phyloP scores from a whole-genome alignment of 2,329 filamentous ascomycete genomes.

The Sclerotinia trifoliorum region DNA sequence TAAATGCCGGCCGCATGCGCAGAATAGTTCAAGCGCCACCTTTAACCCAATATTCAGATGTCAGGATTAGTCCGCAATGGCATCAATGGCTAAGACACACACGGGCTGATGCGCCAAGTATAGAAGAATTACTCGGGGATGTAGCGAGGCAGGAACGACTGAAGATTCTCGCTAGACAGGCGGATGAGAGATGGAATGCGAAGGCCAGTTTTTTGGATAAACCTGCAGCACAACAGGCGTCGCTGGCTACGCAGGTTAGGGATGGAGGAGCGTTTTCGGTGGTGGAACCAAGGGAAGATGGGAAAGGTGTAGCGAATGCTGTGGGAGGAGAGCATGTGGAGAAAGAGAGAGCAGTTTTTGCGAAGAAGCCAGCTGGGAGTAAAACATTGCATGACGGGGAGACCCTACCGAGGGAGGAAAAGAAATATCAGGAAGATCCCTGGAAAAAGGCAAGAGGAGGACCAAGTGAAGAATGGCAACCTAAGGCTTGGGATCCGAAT shows the following conservation, averaged over 20 bases:
- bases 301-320: not conserved
- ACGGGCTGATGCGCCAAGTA: constrained; percentile 52
- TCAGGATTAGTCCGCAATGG: constrained; percentile 60
- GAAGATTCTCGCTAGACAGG: constrained; percentile 56
- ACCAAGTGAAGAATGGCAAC: constrained; percentile 54
- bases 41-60: constrained; percentile 53
- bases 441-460: constrained; percentile 58
- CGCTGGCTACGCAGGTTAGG: not conserved
- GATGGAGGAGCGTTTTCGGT: not conserved
- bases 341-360: constrained; percentile 6
- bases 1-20: constrained; percentile 50
- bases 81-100: constrained; percentile 68
- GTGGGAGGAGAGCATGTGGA: constrained; percentile 11
- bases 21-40: constrained; percentile 61
- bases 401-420: constrained; percentile 24
- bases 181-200: constrained; percentile 63
- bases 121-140: constrained; percentile 57
- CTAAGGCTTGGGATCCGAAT: constrained; percentile 44
- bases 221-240: constrained; percentile 31
- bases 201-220: constrained; percentile 52
- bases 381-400: constrained; percentile 15
- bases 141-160: constrained; percentile 53
- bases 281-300: not conserved
- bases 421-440: constrained; percentile 45
- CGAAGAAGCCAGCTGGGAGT: constrained; percentile 7